Evolutionary conservation across 2,329 filamentous ascomycete species (phyloP).

Genomic region (Paracamarosporium sp.): DNA sequence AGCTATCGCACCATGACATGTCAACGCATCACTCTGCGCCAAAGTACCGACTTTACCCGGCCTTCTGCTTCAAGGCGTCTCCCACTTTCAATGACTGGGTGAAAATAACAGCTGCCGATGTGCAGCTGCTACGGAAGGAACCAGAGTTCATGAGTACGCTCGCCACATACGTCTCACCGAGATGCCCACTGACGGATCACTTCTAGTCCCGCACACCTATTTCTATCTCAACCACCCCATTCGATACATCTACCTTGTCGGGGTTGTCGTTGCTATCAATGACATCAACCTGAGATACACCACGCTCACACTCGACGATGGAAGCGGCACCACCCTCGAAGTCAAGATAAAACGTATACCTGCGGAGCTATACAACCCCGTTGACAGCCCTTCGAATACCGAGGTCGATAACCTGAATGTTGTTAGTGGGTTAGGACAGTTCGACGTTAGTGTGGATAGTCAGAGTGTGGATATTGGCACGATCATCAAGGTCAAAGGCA

Average conservation of each 20-base stretch:
- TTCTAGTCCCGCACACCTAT: constrained; percentile 61
- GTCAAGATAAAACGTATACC: constrained; percentile 56
- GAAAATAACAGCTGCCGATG: constrained; percentile 63
- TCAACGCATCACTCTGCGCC: constrained; percentile 25
- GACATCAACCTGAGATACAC: constrained; percentile 49
- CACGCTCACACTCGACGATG: constrained; percentile 66
- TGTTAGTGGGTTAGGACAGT: constrained; percentile 42
- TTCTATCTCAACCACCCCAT: constrained; percentile 63
- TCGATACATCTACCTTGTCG: constrained; percentile 55
- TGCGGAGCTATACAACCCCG: constrained; percentile 27
- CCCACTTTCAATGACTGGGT: constrained; percentile 70
- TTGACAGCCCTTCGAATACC: constrained; percentile 43
- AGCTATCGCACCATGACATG: constrained; percentile 39
- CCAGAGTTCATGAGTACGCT: constrained; percentile 59
- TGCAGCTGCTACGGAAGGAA: constrained; percentile 59
- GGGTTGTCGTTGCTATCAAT: constrained; percentile 53
- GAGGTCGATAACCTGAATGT: constrained; percentile 48
- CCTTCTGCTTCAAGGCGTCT: constrained; percentile 65
- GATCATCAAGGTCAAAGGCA: constrained; percentile 64
- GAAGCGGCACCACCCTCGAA: constrained; percentile 65
- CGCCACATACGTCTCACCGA: not conserved
- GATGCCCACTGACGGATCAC: not conserved
- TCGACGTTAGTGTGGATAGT: constrained; percentile 49
- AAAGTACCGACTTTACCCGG: constrained; percentile 57
- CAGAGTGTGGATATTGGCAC: constrained; percentile 53